Conservation (phyloP, 2,329 filamentous ascomycete species). For the Sclerotinia sclerotiorum region DNA sequence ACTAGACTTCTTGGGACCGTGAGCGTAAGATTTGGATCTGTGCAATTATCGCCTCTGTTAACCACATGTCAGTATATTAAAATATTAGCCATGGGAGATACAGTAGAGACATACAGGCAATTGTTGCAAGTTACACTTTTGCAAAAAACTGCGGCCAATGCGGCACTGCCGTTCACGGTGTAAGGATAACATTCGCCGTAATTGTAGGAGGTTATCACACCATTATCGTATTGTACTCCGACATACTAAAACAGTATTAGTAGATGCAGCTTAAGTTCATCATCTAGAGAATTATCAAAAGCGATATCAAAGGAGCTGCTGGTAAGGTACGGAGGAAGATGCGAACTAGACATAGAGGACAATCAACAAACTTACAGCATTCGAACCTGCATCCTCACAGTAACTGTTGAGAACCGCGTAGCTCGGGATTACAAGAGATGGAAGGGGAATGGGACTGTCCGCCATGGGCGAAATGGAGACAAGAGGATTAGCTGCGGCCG, state of each 20-base stretch:
- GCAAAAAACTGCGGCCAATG: background rate
- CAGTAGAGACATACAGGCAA: background rate
- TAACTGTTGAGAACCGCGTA: constrained; percentile 2
- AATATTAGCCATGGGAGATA: background rate
- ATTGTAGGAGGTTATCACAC: background rate
- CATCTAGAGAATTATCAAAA: background rate
- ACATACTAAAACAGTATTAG: constrained; percentile 6
- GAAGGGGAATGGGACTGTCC: background rate
- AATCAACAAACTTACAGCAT: background rate
- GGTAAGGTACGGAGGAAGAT: background rate
- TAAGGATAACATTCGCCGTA: constrained; percentile 1
- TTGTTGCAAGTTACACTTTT: constrained; percentile 2
- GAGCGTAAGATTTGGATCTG: background rate
- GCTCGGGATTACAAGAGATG: background rate
- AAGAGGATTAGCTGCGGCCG: background rate
- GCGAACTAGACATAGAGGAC: background rate
- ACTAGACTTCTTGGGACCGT: background rate
- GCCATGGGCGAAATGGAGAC: background rate
- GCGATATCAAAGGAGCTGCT: too few relatives aligned
- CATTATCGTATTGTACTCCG: background rate
- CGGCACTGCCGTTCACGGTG: background rate
- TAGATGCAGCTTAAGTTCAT: background rate
- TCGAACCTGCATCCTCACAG: background rate
- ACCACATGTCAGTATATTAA: background rate
- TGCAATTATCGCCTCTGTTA: background rate